Percentiles rank a stretch among this genome's conserved stretches.
These are phyloP conservation scores for Melastoma malabathricum DNA, from an alignment of 345 rosid species.

Conservation along the genomic window DNA sequence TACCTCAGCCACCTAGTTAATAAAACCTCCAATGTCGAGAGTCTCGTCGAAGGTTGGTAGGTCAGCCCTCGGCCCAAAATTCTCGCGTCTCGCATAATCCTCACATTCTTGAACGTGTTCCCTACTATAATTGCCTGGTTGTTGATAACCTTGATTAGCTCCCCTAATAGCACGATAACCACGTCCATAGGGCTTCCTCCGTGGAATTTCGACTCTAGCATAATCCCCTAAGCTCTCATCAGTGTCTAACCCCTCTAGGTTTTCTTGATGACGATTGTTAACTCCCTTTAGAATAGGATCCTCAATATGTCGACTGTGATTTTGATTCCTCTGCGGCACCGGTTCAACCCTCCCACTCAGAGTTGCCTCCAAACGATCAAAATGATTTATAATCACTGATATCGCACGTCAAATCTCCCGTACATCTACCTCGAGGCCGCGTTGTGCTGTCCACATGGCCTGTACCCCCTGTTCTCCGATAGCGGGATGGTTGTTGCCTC, in stretches of 20 bases:
- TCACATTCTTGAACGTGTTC: rapidly evolving
- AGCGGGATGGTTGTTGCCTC: not conserved
- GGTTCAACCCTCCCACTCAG: no score
- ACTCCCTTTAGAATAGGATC: no score
- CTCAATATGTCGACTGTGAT: no score
- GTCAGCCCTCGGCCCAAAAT: not conserved
- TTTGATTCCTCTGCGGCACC: no score
- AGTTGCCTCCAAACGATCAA: not conserved
- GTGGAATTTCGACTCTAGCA: no score
- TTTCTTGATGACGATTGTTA: no score
- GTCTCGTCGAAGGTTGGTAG: not conserved
- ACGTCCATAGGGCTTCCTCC: no score
- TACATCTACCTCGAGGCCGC: not conserved
- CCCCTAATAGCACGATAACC: no score
- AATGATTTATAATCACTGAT: not conserved
- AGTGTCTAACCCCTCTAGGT: no score
- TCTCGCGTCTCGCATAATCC: rapidly evolving
- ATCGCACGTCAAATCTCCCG: not conserved
- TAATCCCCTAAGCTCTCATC: no score
- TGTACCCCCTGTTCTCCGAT: not conserved
- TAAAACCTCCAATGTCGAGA: not conserved
- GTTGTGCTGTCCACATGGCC: not conserved
- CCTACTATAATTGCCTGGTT: not conserved
- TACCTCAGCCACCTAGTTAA: constrained; percentile 1
- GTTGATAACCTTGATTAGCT: not conserved